phyloP scores from a whole-genome alignment of 2,329 filamentous ascomycete genomes.

The Ophiostoma ulmi region DNA sequence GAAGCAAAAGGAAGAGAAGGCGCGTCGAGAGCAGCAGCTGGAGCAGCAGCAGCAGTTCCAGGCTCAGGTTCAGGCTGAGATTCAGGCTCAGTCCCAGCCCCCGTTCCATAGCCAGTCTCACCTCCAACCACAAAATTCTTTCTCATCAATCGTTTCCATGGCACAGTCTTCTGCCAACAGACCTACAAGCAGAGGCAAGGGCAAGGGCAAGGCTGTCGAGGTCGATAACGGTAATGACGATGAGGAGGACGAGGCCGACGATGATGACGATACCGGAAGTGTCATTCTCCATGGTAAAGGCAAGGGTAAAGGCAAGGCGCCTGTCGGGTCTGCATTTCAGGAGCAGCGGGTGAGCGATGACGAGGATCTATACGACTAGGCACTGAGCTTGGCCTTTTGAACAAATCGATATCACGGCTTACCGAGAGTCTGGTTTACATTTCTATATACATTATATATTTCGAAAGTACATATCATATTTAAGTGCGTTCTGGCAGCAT shows the following conservation, averaged over 20 bases:
- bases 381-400: too few relatives aligned
- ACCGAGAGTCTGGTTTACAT: not conserved
- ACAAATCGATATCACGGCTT: not conserved
- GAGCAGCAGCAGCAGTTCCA: constrained; percentile 24
- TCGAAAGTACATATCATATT: not conserved
- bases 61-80: not conserved
- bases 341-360: constrained; percentile 53
- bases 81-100: not conserved
- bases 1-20: constrained; percentile 34
- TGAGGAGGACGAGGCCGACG: constrained; percentile 33
- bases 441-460: not conserved
- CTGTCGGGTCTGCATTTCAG: constrained; percentile 39
- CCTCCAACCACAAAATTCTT: not conserved
- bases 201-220: constrained; percentile 1
- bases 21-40: constrained; percentile 36
- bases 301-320: constrained; percentile 51
- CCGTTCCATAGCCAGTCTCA: not conserved
- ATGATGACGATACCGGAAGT: constrained; percentile 34
- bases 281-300: constrained; percentile 34
- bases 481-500: not conserved
- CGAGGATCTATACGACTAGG: constrained; percentile 49
- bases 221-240: constrained; percentile 13
- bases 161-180: not conserved
- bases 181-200: constrained; percentile 7
- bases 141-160: not conserved